Percentiles rank a stretch among this genome's conserved stretches.
These are phyloP conservation scores for Planoprotostelium fungivorum DNA, from an alignment of 78 protist species.

Conservation along the genomic window DNA sequence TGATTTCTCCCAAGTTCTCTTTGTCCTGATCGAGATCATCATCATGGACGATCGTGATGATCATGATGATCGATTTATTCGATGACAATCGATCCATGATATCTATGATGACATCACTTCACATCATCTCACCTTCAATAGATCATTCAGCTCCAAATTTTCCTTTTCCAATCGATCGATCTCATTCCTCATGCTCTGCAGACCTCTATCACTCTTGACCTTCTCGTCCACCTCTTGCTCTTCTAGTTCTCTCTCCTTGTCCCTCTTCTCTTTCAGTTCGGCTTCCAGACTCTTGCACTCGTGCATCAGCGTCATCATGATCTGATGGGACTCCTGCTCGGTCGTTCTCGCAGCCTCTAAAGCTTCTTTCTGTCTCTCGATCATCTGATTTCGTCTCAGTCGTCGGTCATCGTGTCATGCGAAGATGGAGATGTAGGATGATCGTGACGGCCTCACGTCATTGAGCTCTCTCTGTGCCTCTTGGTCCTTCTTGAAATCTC, in stretches of 20 bases:
- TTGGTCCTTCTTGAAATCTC: background rate
- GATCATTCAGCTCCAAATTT: background rate
- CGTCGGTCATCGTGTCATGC: too few species aligned
- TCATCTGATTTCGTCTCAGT: background rate
- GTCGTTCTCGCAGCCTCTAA: background rate
- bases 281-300: background rate
- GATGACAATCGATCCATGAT: background rate
- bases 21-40: background rate
- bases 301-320: background rate
- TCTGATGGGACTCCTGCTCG: background rate
- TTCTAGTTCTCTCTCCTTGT: background rate
- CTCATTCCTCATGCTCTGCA: background rate
- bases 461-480: background rate
- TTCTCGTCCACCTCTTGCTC: background rate
- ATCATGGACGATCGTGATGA: too few species aligned
- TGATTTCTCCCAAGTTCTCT: background rate
- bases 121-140: background rate
- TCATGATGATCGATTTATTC: too few species aligned
- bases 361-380: background rate
- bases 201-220: background rate
- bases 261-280: background rate
- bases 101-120: background rate
- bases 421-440: too few species aligned
- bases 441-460: background rate
- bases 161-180: background rate